phyloP scores from a whole-genome alignment of 192 early-diverging fungal species.

The Kappamyces sp. region DNA sequence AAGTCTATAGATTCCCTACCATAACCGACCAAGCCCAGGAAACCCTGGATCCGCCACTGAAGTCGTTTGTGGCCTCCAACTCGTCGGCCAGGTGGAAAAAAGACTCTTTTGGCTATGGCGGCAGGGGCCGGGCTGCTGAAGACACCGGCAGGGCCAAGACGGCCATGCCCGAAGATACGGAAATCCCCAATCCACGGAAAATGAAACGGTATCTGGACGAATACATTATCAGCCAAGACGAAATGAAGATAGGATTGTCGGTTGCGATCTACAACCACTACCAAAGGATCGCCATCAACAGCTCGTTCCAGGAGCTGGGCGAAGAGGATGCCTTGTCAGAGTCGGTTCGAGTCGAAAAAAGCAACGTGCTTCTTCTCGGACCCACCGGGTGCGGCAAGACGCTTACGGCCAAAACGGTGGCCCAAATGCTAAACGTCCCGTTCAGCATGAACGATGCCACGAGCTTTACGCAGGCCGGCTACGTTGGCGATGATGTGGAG shows the following conservation, averaged over 20 bases:
- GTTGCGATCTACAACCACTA: conserved; percentile 88
- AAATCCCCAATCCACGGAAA: conserved; percentile 12
- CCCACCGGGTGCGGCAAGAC: conserved; percentile 88
- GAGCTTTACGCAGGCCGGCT: conserved; percentile 85
- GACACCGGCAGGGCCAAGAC: no score
- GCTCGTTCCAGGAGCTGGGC: not conserved
- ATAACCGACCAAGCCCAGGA: no score
- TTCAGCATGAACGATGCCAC: conserved; percentile 88
- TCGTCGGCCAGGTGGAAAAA: no score
- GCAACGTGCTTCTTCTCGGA: conserved; percentile 80
- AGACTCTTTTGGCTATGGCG: no score
- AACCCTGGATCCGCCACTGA: no score
- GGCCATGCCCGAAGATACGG: not conserved
- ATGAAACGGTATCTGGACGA: conserved; percentile 55
- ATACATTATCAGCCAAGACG: conserved; percentile 81
- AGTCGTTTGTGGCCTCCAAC: no score
- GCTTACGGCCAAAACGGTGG: conserved; percentile 71
- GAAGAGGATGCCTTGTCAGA: conserved; percentile 9
- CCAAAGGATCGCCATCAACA: conserved; percentile 64
- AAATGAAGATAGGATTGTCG: conserved; percentile 72
- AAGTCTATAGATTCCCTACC: no score
- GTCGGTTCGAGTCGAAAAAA: conserved; percentile 70
- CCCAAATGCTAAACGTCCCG: conserved; percentile 76
- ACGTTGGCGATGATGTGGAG: conserved; percentile 90
- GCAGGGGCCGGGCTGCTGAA: no score